phyloP scores from a whole-genome alignment of 2,329 filamentous ascomycete species.

The Colletotrichum sp. region DNA sequence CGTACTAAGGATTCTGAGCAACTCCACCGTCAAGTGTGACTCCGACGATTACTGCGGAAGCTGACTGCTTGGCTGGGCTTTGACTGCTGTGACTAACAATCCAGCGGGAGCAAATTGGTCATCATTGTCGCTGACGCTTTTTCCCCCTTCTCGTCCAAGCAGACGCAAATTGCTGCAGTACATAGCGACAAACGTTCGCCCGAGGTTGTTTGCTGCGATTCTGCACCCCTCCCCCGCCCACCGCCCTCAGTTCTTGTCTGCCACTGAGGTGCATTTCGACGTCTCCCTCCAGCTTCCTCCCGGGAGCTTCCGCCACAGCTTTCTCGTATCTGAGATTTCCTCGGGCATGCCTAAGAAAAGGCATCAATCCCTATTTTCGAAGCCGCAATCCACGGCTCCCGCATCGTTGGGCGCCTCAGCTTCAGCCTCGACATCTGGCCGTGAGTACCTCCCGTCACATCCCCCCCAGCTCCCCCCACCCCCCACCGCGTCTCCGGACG shows the following conservation, averaged over 20 bases:
- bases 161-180: not conserved
- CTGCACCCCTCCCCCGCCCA: not conserved
- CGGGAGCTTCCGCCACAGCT: not conserved
- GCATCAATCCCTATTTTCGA: constrained; percentile 60
- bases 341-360: constrained; percentile 69
- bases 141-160: not conserved
- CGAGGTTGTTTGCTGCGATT: constrained; percentile 5
- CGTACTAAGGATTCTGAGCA: not conserved
- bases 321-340: constrained; percentile 14
- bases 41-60: not conserved
- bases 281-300: not conserved
- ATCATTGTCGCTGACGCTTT: not conserved
- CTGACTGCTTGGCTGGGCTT: not conserved
- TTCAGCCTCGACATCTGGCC: constrained; percentile 15
- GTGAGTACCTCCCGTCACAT: constrained; percentile 2
- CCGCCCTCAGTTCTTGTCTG: not conserved
- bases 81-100: constrained; percentile 12
- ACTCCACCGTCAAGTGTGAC: not conserved
- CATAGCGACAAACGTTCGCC: constrained; percentile 13
- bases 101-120: not conserved
- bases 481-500: not conserved
- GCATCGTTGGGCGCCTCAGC: constrained; percentile 24
- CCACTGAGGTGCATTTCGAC: not conserved
- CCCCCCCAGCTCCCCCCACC: not conserved
- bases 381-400: constrained; percentile 60